phyloP scores from a whole-genome alignment of 805 yeast species.

The Spathaspora sp. region DNA sequence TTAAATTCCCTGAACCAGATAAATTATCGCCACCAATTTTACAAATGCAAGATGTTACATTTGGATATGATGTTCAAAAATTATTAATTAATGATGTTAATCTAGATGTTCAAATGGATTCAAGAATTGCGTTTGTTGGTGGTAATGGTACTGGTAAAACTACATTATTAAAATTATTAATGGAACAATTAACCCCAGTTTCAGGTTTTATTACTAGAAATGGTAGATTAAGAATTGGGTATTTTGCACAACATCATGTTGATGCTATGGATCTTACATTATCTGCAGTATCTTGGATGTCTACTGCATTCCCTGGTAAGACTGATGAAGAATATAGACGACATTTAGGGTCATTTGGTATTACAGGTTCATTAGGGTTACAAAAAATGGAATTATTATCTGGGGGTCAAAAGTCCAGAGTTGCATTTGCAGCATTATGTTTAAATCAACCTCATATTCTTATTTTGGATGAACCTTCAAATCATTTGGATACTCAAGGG shows the following conservation, averaged over 20 bases:
- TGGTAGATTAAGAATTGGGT: conserved; percentile 87
- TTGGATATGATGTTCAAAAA: conserved; percentile 71
- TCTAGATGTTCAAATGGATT: conserved; percentile 86
- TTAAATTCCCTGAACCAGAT: conserved; percentile 95
- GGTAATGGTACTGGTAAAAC: conserved; percentile 99
- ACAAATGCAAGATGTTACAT: conserved; percentile 80
- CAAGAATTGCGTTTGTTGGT: conserved; percentile 95
- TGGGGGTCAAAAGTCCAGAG: conserved; percentile 98
- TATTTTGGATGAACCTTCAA: conserved; percentile 95
- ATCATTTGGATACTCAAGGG: conserved; percentile 97
- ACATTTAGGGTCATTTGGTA: conserved; percentile 95
- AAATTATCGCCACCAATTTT: conserved; percentile 88
- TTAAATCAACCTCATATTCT: conserved; percentile 86
- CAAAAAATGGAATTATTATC: conserved; percentile 87
- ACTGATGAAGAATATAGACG: conserved; percentile 96
- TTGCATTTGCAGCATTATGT: conserved; percentile 95
- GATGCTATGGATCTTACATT: conserved; percentile 89
- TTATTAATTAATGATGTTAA: conserved; percentile 74
- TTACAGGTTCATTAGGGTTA: conserved; percentile 88
- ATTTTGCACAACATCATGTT: conserved; percentile 97
- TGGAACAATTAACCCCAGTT: conserved; percentile 72
- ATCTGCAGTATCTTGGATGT: conserved; percentile 94
- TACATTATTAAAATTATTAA: conserved; percentile 79
- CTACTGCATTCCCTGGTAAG: conserved; percentile 83
- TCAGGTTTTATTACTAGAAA: conserved; percentile 78